Base-by-base conservation (phyloP, 768 basidiomycete genomes). In the Serendipita indica region DNA sequence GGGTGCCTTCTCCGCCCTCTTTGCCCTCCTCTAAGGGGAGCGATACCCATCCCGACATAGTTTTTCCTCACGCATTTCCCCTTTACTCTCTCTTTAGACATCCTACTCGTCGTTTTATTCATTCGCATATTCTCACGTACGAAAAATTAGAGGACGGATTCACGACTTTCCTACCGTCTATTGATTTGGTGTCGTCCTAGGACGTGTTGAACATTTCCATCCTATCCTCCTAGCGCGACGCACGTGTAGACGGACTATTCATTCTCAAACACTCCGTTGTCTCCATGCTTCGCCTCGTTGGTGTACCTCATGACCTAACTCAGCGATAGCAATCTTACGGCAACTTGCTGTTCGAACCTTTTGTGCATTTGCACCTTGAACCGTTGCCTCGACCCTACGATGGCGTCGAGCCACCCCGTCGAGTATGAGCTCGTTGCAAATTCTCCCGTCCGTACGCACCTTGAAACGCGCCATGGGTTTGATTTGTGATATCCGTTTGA, bases 201-300 rank as follows among this genome's bases (percentile, higher is more conserved):
- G 49, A 30, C 49, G 4, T 54, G 49, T 54, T 33, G 49, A 54
- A 18, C 49, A 54, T 54, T 54, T 54, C 32, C 49, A 10, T n/a
- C 35, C 49, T 12, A 25, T 20, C 49, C 32, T 54, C 49, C 32
- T 54, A 25, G 49, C 49, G 30, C 32, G 22, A 28, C 32, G 32
- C n/a, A 25, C 41, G 41, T 43, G 41, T 25, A 18, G 41, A 7
- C n/a, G n/a, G 41, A 43, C 18, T 43, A n/a, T 18, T 43, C 18
- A 43, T 43, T 43, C 27, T 43, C 41, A 18, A n/a, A 43, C 41
- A 7, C 41, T 7, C 41, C 5, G 18, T 43, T 43, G 41, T 25
- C 41, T 43, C 18, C 18, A 18, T 43, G 18, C 18, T 43, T 5
- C 27, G 41, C 41, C 41, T 43, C 27, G 41, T 43, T 43, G 10